These are phyloP conservation scores for Pythium periplocum DNA, from an alignment of 352 stramenopile species.

Conservation along the genomic window DNA sequence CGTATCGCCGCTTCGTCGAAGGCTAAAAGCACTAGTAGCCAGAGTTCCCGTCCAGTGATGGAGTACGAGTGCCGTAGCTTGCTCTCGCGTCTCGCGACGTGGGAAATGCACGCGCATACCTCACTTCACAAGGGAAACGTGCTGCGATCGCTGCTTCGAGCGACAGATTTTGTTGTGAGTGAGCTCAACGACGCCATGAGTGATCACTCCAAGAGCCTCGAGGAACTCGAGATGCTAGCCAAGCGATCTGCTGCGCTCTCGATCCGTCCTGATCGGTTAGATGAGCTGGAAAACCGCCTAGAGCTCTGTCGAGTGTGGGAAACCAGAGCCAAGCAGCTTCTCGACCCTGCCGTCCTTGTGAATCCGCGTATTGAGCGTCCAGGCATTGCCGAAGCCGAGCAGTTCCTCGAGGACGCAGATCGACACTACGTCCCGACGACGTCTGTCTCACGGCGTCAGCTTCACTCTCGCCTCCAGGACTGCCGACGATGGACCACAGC, in stretches of 20 bases:
- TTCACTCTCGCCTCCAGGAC: slow-evolving; percentile 60
- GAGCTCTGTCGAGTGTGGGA: slow-evolving; percentile 53
- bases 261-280: slow-evolving; percentile 30
- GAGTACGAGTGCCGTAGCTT: slow-evolving; percentile 17
- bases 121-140: slow-evolving; percentile 23
- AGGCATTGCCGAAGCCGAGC: slow-evolving; percentile 37
- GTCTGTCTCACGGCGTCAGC: slow-evolving; percentile 54
- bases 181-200: slow-evolving; percentile 13
- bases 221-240: slow-evolving; percentile 21
- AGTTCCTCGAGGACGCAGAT: slow-evolving; percentile 51
- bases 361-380: slow-evolving; percentile 19
- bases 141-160: slow-evolving; percentile 11
- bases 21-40: slow-evolving; percentile 6
- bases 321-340: slow-evolving; percentile 33
- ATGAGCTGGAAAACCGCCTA: slow-evolving; percentile 48
- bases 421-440: slow-evolving; percentile 49
- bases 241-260: slow-evolving; percentile 21
- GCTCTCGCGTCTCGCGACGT: slow-evolving; percentile 12
- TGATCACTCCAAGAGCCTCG: slow-evolving; percentile 21
- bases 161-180: slow-evolving; percentile 11
- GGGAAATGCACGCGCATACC: slow-evolving; percentile 9
- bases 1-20: slow-evolving; percentile 19
- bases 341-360: slow-evolving; percentile 15
- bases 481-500: slow-evolving; percentile 56
- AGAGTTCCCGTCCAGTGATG: slow-evolving; percentile 15